These are phyloP conservation scores for Haplosporangium gracile DNA, from an alignment of 192 early-diverging fungal species.

Conservation along the genomic window DNA sequence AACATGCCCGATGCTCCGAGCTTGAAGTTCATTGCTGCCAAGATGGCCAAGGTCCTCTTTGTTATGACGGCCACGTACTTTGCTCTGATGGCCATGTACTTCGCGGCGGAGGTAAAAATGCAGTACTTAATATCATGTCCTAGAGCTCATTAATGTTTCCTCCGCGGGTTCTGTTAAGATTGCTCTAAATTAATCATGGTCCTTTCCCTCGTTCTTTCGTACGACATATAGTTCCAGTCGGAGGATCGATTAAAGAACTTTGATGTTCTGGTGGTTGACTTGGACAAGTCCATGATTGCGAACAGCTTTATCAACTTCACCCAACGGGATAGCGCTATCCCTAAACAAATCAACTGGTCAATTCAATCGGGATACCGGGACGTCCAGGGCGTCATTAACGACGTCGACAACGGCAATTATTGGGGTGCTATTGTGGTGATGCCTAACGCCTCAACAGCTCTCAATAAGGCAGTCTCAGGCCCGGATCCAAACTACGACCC, in stretches of 20 bases:
- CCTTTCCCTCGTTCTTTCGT: neutral
- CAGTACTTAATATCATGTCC: neutral
- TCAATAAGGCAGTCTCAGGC: conserved; percentile 33
- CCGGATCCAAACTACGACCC: conserved; percentile 40
- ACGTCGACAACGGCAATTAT: conserved; percentile 46
- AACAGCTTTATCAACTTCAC: conserved; percentile 42
- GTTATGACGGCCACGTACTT: conserved; percentile 40
- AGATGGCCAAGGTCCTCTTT: conserved; percentile 18
- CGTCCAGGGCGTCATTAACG: conserved; percentile 13
- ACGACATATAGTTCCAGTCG: conserved; percentile 18
- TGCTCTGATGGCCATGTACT: conserved; percentile 43
- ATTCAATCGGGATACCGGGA: conserved; percentile 31
- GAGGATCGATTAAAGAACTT: conserved; percentile 21
- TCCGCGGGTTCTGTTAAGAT: neutral
- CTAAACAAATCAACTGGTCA: conserved; percentile 37
- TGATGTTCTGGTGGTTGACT: conserved; percentile 33
- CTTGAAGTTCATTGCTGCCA: conserved; percentile 5
- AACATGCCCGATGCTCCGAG: conserved; percentile 25
- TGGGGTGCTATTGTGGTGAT: conserved; percentile 46
- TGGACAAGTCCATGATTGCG: conserved; percentile 48
- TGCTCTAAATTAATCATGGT: neutral
- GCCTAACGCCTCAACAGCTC: conserved; percentile 18
- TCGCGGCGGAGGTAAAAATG: conserved; percentile 34
- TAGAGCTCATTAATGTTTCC: neutral
- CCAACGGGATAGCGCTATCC: conserved; percentile 11